Evolutionary conservation across 331 rosid species (phyloP).

Genomic region (Malus hybrid): DNA sequence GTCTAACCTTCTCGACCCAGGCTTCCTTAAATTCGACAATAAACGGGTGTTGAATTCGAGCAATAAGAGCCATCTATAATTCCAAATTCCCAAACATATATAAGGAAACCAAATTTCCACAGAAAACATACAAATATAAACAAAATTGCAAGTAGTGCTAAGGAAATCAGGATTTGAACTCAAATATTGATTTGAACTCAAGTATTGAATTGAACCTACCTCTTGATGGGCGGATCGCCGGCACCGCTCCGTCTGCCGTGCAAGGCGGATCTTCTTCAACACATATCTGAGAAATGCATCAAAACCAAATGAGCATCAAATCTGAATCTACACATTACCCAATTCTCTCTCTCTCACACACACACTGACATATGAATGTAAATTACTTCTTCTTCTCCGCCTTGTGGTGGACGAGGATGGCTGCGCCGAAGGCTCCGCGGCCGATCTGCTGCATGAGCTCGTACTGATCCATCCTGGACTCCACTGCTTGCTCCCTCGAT

Average conservation of each 20-base stretch:
- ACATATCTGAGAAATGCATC: constrained; percentile 73
- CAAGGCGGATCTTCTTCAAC: constrained; percentile 98
- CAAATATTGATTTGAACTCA: background rate
- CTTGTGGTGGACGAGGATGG: constrained; percentile 87
- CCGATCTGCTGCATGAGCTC: constrained; percentile 99
- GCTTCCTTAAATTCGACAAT: constrained; percentile 96
- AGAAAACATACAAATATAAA: background rate
- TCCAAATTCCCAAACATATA: constrained; percentile 1
- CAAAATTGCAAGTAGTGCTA: constrained; percentile 5
- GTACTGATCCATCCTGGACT: constrained; percentile 98
- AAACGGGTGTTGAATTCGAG: constrained; percentile 90
- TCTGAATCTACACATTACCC: constrained; percentile 4
- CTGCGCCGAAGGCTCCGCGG: constrained; percentile 99
- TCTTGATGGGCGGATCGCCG: constrained; percentile 99
- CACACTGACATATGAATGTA: background rate
- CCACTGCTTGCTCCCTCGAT: constrained; percentile 37
- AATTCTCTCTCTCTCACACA: background rate
- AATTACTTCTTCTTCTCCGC: constrained; percentile 84
- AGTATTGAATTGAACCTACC: constrained; percentile 28
- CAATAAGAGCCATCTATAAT: constrained; percentile 93
- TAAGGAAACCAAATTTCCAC: constrained; percentile 8
- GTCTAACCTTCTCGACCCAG: constrained; percentile 96
- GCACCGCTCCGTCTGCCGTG: constrained; percentile 96
- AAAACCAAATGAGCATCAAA: constrained; percentile 17
- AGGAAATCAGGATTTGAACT: background rate